These are phyloP conservation scores for Ploettnerulaceae sp. DNA, from an alignment of 2,329 filamentous ascomycete genomes.

Conservation along the genomic window DNA sequence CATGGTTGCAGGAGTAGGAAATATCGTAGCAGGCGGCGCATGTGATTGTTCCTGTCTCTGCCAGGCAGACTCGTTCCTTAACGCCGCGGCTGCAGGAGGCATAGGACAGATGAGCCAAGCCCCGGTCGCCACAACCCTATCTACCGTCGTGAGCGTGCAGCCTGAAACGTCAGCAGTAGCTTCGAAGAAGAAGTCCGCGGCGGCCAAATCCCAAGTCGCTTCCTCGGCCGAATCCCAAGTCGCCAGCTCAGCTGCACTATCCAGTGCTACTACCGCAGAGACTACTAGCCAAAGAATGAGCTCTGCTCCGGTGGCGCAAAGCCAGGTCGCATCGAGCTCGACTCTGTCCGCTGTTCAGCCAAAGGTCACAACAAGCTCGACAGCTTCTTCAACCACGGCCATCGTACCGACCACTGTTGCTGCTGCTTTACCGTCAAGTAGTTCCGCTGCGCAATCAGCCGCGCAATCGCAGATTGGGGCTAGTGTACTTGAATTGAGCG, in stretches of 20 bases:
- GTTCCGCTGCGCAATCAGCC: not conserved
- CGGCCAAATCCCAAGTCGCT: not conserved
- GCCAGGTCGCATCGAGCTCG: not conserved
- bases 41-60: slow-evolving; percentile 26
- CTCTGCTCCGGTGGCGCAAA: not conserved
- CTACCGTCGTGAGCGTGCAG: slow-evolving; percentile 13
- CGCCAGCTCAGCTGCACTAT: not conserved
- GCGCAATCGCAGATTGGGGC: too few species aligned
- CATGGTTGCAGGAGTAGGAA: slow-evolving; percentile 20
- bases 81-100: not conserved
- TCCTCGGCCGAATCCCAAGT: not conserved
- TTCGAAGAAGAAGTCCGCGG: not conserved
- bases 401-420: too few species aligned
- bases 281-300: not conserved
- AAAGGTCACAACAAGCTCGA: too few species aligned
- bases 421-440: not conserved
- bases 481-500: too few species aligned
- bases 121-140: slow-evolving; percentile 5
- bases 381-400: not conserved
- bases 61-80: slow-evolving; percentile 20
- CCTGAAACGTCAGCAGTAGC: not conserved
- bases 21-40: slow-evolving; percentile 12
- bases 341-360: too few species aligned
- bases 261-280: not conserved
- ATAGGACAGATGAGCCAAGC: slow-evolving; percentile 1